Base-by-base conservation (phyloP, 306 rosid species). In the Quercus parvula region DNA sequence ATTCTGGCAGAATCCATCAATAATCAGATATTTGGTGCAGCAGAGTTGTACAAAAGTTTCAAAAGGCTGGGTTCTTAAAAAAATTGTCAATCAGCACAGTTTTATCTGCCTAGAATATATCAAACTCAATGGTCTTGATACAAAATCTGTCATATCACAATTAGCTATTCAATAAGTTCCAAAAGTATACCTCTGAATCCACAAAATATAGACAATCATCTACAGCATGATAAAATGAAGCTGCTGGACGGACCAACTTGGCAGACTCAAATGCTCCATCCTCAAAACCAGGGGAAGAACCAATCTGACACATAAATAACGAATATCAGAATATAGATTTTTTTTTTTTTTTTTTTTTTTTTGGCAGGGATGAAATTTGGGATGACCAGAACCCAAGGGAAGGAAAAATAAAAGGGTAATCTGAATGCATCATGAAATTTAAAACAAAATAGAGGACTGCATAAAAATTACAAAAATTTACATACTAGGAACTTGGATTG, bases 261-360 rank as follows among this genome's bases (percentile, higher is more conserved):
- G 94, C 92, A 76, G 89, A 90, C 81, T 81, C 95, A 81, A 95
- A 95, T 49, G 84, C 90, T 75, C 98, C 99, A 82, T 95, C 99
- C 90, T 92, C 99, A 63, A 92, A 91, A 77, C 99, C 99, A 31
- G 99, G 96, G 78, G 90, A 90, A 52, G 92, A 92, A 77, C 99
- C 98, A 79, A 92, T 89, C 98, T 92, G 89, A 75, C 79, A 70
- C 41, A 83, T 76, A 87, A 74, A 81, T 52, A 82, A 56, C 17
- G 62, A 25, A 83, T 77, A 31, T 52, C 71, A 75, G 46, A 68
- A 22, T 12, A 5, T 46, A 38, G 33, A 20, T 11, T 64, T 56
- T 75, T 76, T 63, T 81, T 63, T 55, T 52, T 59, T 56, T 24
- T 2, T 38, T 20, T 25, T 31, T 13, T 20, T 61, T 75, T 5